Base-by-base conservation (phyloP, 1,284 basidiomycete genomes). In the Moesziomyces parantarcticus region DNA sequence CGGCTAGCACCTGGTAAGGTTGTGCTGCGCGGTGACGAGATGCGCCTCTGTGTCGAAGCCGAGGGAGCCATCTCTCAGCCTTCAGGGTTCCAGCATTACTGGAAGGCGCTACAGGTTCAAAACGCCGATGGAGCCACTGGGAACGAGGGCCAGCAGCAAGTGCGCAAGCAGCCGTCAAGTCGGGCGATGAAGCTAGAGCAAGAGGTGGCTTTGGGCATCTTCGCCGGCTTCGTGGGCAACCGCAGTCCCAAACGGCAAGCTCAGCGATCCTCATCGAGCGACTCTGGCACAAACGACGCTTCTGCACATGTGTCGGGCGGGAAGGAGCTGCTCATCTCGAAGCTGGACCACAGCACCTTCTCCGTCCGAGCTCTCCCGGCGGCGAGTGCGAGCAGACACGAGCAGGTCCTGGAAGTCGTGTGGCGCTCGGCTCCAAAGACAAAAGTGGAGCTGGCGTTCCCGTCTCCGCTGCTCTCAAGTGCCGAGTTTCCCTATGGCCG, bases 201-300 rank as follows among this genome's bases (percentile, higher is more conserved):
- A 32, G 69, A 72, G 43, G 69, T 72, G 2, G 47, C 63, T 3
- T 53, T 47, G 16, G 63, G 69, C n/a, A 65, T 63, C 20, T 72
- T 72, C 51, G 69, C 69, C 22, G 58, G 51, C 5, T 72, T 72
- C 22, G 69, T 72, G 3, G 69, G 69, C 52, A 72, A 72, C n/a
- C 58, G 63, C 32, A 67, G 69, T 40, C 69, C 69, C 9, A 25
- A 51, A 41, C 39, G 69, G 20, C 69, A 62, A 22, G 44, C 55
- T 26, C 64, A 63, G 13, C n/a, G 52, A 34, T 29, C 29, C 7
- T 32, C 50, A 3, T 62, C 48, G 29, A 50, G 48, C 14, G 62
- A 62, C 45, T 50, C 34, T 5, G 21, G 44, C 8, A 47, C 22
- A 26, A 16, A 18, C 18, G 25, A 9, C 3, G 41, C 42, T 21